Evolutionary conservation across 306 rosid species (phyloP).

Genomic region (Potentilla sterilis): DNA sequence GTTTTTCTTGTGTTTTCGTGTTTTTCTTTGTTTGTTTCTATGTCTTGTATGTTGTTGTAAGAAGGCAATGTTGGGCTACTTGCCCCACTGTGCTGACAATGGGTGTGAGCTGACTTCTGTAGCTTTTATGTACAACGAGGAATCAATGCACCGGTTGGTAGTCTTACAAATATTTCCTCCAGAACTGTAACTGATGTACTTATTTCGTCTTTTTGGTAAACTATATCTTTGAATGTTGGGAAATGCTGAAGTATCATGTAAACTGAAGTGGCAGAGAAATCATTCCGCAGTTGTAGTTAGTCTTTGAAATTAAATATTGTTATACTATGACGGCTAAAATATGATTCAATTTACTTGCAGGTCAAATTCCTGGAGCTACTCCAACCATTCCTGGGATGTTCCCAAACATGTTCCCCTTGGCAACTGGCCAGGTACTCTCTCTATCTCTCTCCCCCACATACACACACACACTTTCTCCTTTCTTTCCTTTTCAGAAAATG

Average conservation of each 20-base stretch:
- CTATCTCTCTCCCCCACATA: background rate
- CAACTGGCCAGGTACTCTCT: conserved; percentile 74
- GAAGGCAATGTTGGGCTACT: conserved; percentile 99
- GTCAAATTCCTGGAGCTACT: conserved; percentile 77
- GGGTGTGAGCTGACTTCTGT: conserved; percentile 99
- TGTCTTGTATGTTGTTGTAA: conserved; percentile 89
- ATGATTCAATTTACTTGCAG: conserved; percentile 48
- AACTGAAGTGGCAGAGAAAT: conserved; percentile 31
- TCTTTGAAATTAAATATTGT: conserved; percentile 17
- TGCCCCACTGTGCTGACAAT: conserved; percentile 99
- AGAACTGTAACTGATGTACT: conserved; percentile 46
- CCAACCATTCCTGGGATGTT: conserved; percentile 91
- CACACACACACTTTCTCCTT: too few relatives aligned
- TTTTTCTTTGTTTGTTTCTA: conserved; percentile 91
- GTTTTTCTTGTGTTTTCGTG: conserved; percentile 97
- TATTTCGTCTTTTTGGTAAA: conserved; percentile 38
- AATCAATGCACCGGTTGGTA: conserved; percentile 96
- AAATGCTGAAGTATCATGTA: conserved; percentile 33
- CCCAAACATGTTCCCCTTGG: conserved; percentile 81
- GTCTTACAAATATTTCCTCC: conserved; percentile 72
- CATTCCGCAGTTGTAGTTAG: conserved; percentile 32
- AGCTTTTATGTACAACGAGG: conserved; percentile 98
- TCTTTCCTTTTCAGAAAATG: background rate
- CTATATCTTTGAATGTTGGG: conserved; percentile 35
- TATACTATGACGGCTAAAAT: too few relatives aligned